A percentile compares a stretch with the other conserved stretches of the same genome.
Evolutionary conservation across 768 basidiomycete species (phyloP).

Genomic region (Suillus subluteus): DNA sequence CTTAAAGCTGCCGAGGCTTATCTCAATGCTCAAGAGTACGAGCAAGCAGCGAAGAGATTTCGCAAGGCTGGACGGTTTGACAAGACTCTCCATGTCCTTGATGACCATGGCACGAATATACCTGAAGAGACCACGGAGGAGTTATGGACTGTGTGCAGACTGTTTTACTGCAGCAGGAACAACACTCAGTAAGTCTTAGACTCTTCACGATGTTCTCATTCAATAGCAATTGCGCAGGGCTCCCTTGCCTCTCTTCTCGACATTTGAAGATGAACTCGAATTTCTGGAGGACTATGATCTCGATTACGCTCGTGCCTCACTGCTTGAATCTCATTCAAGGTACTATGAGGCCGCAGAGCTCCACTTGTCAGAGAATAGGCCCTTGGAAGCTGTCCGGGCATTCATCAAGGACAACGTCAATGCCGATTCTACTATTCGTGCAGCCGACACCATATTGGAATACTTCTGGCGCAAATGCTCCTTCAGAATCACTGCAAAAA

Average conservation of each 20-base stretch:
- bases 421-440: slow-evolving; percentile 35
- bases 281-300: slow-evolving; percentile 60
- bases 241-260: slow-evolving; percentile 51
- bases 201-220: background rate
- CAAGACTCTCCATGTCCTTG: slow-evolving; percentile 52
- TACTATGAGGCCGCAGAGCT: slow-evolving; percentile 55
- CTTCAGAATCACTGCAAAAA: slow-evolving; percentile 36
- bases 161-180: slow-evolving; percentile 46
- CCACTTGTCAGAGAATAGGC: slow-evolving; percentile 50
- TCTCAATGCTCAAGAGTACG: slow-evolving; percentile 45
- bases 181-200: slow-evolving; percentile 31
- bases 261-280: slow-evolving; percentile 54
- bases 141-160: slow-evolving; percentile 48
- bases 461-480: slow-evolving; percentile 50
- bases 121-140: slow-evolving; percentile 31
- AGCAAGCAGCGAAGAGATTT: slow-evolving; percentile 48
- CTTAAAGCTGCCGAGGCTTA: slow-evolving; percentile 50
- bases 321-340: slow-evolving; percentile 47
- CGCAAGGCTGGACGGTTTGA: slow-evolving; percentile 55
- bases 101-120: slow-evolving; percentile 37
- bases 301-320: slow-evolving; percentile 47
- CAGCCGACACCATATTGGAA: slow-evolving; percentile 42
- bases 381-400: slow-evolving; percentile 48
- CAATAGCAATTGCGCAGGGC: slow-evolving; percentile 38
- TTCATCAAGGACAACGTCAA: slow-evolving; percentile 41